Evolutionary conservation across 2,329 filamentous ascomycete species (phyloP).

Genomic region (Calcarisporium arbuscula): DNA sequence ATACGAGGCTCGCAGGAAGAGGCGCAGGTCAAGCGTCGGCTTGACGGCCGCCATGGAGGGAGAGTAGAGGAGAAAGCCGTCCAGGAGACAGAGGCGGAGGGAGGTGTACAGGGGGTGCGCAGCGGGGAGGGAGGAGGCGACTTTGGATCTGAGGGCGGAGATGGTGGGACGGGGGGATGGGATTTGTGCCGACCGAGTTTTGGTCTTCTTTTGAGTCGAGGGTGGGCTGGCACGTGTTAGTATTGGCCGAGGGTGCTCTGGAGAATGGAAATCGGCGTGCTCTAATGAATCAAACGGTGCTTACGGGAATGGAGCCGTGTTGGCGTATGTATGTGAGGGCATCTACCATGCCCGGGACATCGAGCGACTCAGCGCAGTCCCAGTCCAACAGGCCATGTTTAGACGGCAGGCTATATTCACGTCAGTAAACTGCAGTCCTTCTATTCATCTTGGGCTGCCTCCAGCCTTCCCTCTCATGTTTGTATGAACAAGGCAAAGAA

Average conservation of each 20-base stretch:
- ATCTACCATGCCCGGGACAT: slow-evolving; percentile 60
- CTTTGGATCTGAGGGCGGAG: slow-evolving; percentile 37
- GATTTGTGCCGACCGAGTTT: slow-evolving; percentile 52
- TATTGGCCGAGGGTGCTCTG: not conserved
- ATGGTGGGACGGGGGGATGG: slow-evolving; percentile 44
- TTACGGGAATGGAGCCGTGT: slow-evolving; percentile 59
- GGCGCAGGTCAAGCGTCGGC: slow-evolving; percentile 61
- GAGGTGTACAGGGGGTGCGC: slow-evolving; percentile 29
- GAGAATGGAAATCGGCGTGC: too few species aligned
- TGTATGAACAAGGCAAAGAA: too few species aligned
- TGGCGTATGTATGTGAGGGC: slow-evolving; percentile 65
- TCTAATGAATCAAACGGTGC: too few species aligned
- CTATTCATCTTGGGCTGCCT: too few species aligned
- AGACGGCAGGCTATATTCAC: slow-evolving; percentile 40
- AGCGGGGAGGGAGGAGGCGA: slow-evolving; percentile 39
- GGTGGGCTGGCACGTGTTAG: slow-evolving; percentile 20
- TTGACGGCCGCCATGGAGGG: slow-evolving; percentile 48
- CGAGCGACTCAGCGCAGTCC: slow-evolving; percentile 79
- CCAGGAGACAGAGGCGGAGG: slow-evolving; percentile 63
- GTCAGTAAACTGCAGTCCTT: too few species aligned
- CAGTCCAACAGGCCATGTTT: slow-evolving; percentile 70
- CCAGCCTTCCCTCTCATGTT: too few species aligned
- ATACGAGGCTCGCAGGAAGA: slow-evolving; percentile 71
- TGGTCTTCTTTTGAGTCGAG: slow-evolving; percentile 46
- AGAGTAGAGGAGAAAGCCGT: slow-evolving; percentile 83